Conservation (phyloP, 2,329 filamentous ascomycete genomes). For the Nectriaceae sp. region DNA sequence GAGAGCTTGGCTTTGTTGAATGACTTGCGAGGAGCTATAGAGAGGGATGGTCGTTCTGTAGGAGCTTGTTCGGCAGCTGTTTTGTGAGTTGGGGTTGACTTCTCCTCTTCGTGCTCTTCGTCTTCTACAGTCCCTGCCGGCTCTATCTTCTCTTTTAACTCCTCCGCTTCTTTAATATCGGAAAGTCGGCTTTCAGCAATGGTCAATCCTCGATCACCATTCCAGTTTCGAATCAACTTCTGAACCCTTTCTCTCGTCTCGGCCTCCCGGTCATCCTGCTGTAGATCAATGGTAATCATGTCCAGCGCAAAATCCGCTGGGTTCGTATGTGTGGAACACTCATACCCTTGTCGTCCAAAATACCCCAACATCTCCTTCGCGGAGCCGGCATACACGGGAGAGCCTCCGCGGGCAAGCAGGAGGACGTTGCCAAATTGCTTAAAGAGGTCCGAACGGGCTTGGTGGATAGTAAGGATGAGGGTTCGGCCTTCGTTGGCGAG, state of each 20-base stretch:
- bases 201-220: slow-evolving; percentile 6
- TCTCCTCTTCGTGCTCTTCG: neutral
- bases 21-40: slow-evolving; percentile 38
- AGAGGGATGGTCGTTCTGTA: neutral
- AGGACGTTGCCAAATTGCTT: slow-evolving; percentile 71
- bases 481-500: slow-evolving; percentile 74
- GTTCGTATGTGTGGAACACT: slow-evolving; percentile 70
- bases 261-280: slow-evolving; percentile 62
- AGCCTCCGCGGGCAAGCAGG: slow-evolving; percentile 69
- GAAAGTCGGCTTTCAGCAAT: slow-evolving; percentile 22
- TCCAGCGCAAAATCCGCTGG: slow-evolving; percentile 79
- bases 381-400: slow-evolving; percentile 66
- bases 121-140: neutral
- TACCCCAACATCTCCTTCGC: slow-evolving; percentile 66
- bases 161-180: slow-evolving; percentile 32
- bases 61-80: no score
- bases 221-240: slow-evolving; percentile 62
- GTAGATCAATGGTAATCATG: slow-evolving; percentile 74
- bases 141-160: slow-evolving; percentile 14
- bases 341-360: slow-evolving; percentile 60
- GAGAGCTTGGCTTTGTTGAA: slow-evolving; percentile 52
- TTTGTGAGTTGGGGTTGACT: neutral
- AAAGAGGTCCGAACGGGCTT: slow-evolving; percentile 74
- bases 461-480: slow-evolving; percentile 76
- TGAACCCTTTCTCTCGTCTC: slow-evolving; percentile 64